Evolutionary conservation across 352 stramenopile genomes (phyloP), one percentile per base, ranked within the genome.

Genomic region (Pythium brachiatum): DNA sequence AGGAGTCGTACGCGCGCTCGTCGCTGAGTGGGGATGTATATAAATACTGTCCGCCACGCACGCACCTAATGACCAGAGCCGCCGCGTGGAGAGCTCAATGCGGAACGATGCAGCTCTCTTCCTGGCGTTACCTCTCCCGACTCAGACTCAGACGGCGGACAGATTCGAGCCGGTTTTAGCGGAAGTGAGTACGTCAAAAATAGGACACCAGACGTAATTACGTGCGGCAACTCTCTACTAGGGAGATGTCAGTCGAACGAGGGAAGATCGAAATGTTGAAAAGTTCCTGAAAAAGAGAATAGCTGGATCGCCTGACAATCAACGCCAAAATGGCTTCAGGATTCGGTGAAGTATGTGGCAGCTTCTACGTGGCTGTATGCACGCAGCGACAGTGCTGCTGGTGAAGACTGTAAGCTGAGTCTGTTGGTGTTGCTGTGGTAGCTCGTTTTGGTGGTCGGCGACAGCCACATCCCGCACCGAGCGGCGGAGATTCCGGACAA

Each of bases 401-500:
- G 25, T 44, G 29, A n/a, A 39, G 25, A 18, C 44, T 29, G 12
- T 43, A 11, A 56, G 21, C 21, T 15, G n/a, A 46, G 7, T 62
- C 7, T 53, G n/a, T 32, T 34, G 16, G 20, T 7, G 18, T 15
- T 41, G 13, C 36, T 60, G 20, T 32, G 7, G 77, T 68, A 99
- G 89, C 79, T 99, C 23, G 96, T 99, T 16, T 76, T 99, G 2
- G 84, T 99, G 12, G 62, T 99, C 9, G 97, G 97, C 31, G 97
- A 99, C 79, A 86, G 94, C 74, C 96, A 99, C 74, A 98, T 99
- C 60, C 97, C 97, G 52, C 89, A 97, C 43, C 83, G 97, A 60
- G 86, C 94, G 1, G 88, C 86, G 23, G 81, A 92, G 29, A 98
- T 99, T 53, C 97, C 96, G 7, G 94, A 98, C 47, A 98, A 98